phyloP scores from a whole-genome alignment of 1,139 yeast genomes.

The Suhomyces maxii region DNA sequence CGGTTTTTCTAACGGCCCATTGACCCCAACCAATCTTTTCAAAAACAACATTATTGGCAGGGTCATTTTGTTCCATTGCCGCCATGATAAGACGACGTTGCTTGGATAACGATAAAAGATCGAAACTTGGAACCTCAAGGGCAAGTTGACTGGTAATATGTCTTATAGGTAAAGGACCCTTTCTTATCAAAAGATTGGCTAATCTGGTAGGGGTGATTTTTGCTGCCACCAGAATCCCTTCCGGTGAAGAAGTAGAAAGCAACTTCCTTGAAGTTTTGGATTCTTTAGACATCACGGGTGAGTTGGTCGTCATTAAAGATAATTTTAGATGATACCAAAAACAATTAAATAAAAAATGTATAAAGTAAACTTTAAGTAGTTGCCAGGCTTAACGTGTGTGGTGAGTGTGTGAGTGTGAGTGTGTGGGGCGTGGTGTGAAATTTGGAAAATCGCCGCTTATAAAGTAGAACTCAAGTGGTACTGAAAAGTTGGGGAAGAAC shows the following conservation, averaged over 20 bases:
- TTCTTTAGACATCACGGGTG: constrained; percentile 3
- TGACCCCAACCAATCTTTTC: constrained; percentile 99
- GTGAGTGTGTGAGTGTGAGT: not conserved
- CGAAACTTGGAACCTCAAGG: constrained; percentile 75
- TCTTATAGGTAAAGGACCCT: constrained; percentile 90
- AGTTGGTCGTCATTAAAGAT: not conserved
- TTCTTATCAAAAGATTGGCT: constrained; percentile 63
- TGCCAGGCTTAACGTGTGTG: not conserved
- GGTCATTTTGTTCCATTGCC: constrained; percentile 70
- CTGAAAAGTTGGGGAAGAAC: too few species aligned
- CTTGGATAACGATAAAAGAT: constrained; percentile 76
- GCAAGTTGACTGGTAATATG: constrained; percentile 82
- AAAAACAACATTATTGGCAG: constrained; percentile 63
- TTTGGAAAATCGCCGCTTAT: too few species aligned
- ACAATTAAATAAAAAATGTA: too few species aligned
- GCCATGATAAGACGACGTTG: constrained; percentile 89
- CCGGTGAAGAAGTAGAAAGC: constrained; percentile 80
- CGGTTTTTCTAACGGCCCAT: constrained; percentile 78
- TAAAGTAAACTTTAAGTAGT: too few species aligned
- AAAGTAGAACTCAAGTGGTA: too few species aligned
- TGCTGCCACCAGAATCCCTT: constrained; percentile 85
- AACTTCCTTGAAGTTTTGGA: constrained; percentile 22
- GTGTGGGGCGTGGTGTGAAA: not conserved
- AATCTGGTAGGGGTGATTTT: constrained; percentile 80
- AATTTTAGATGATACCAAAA: too few species aligned